Base-by-base conservation (phyloP, 73 alveolate species). In the Paramecium sonneborni region DNA sequence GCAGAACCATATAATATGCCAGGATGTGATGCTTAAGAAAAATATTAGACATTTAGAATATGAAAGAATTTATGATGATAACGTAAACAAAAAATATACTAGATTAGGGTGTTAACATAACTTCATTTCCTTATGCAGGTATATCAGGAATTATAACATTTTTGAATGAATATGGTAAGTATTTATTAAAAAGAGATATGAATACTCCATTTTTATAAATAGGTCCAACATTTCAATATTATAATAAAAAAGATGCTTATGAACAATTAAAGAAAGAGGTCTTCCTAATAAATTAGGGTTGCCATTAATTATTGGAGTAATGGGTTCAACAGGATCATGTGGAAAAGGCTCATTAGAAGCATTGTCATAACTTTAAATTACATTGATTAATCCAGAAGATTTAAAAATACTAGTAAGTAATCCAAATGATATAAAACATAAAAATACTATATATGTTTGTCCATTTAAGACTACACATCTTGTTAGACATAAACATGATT, bases 51-150 rank as follows among this genome's bases (percentile, higher is more conserved):
- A 88, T 70, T 79, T 97, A 39, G 99, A 97, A 76, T 96, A 96
- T 90, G 99, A 97, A 88, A 67, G 96, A 57, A 96, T 96, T 85
- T 62, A 94, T 48, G 96, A 93, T 23, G 93, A 57, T 15, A 57
- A 68, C 37, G 95, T 93, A 21, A 43, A 57, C 21, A 96, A 28
- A n/a, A 21, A 32, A 4, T 32, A 74, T 38, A 35, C 68, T 74
- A 30, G 20, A 74, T 35, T 32, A 74, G 57, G 84, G 84, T 30
- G 43, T 67, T 67, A 85, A 94, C 55, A 98, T 97, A 14, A 98
- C 98, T 10, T 96, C 95, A 46, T 97, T 98, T n/a, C 62, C 95
- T 30, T 96, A 85, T 46, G 99, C 98, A 12, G 99, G 99, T 28
- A 93, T 92, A 3, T 97, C 98, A 18, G 99, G 98, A 26, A 88